Evolutionary conservation across 352 stramenopile species (phyloP).

Genomic region (Globisporangium rhizosaccharum): DNA sequence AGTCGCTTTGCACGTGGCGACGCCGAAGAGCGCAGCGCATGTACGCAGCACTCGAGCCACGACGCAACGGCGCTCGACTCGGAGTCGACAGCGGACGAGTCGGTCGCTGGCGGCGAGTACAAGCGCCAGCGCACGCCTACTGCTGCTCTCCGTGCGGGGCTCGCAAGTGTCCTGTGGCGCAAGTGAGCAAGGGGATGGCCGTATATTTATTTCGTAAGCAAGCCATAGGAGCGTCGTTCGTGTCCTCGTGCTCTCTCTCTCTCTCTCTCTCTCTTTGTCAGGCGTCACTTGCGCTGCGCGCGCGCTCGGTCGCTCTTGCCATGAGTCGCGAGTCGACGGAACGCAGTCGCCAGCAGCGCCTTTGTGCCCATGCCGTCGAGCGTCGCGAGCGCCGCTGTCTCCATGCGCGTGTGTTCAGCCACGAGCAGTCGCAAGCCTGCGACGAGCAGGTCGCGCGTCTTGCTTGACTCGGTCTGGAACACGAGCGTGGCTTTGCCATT

Average conservation of each 20-base stretch:
- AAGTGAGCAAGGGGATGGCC: slow-evolving; percentile 9
- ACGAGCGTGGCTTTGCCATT: slow-evolving; percentile 58
- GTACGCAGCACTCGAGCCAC: no score
- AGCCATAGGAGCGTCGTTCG: neutral
- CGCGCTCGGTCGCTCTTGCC: neutral
- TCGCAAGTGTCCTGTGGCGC: slow-evolving; percentile 29
- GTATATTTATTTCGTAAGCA: slow-evolving; percentile 9
- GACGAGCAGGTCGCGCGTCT: slow-evolving; percentile 65
- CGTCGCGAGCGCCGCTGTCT: slow-evolving; percentile 30
- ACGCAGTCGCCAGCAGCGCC: slow-evolving; percentile 7
- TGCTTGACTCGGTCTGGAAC: slow-evolving; percentile 57
- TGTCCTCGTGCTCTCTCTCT: neutral
- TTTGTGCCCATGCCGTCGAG: slow-evolving; percentile 15
- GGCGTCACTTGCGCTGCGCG: slow-evolving; percentile 5
- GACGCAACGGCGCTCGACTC: neutral
- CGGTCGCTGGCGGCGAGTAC: slow-evolving; percentile 23
- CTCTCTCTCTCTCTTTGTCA: neutral
- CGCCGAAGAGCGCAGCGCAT: no score
- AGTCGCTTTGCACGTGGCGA: no score
- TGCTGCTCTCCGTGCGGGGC: slow-evolving; percentile 27
- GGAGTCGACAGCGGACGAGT: slow-evolving; percentile 39
- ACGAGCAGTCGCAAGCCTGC: slow-evolving; percentile 56
- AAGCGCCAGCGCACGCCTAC: slow-evolving; percentile 32
- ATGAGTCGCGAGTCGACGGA: neutral
- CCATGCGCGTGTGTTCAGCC: slow-evolving; percentile 46